Base-by-base conservation (phyloP, 805 yeast genomes). In the Saturnispora dispora region DNA sequence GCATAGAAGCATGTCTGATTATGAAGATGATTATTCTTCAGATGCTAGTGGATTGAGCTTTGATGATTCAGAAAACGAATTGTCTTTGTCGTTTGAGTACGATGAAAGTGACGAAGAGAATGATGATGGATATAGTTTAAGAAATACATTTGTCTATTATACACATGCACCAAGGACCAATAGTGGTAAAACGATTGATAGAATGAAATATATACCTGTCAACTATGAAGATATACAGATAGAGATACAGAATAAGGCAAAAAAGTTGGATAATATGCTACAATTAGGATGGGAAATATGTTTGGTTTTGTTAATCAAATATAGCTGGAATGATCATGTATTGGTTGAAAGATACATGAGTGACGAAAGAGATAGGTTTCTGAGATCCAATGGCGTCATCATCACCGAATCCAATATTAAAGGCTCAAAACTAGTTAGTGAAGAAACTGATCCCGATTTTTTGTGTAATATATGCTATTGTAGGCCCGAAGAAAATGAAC, bases 401-500 rank as follows among this genome's bases (percentile, higher is more conserved):
- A 22, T 22, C 10, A 13, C 22, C 22, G 27, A 2, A 62, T 60
- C 13, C 69, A 66, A 4, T 76, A 77, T 7, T 46, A 74, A 23
- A 37, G 33, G 30, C 5, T 22, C 49, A 3, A 44, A 33, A 3
- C 30, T 41, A 3, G 52, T 57, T 5, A 39, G 56, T 15, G 37
- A 47, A 51, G 41, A 55, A 41, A 58, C 66, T 0, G 61, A 62
- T 3, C 57, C 47, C 3, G 66, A 60, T 11, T 78, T 72, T 55
- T 54, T 63, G 27, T 88, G 96, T 63, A 59, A 65, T 15, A 81
- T 90, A n/a, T 90, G 96, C 65, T 86, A 88, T 63, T 84, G 83
- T 22, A 76, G 75, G 0, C 71, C 69, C 27, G 60, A 61, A 0
- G 54, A 54, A 17, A 60, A 59, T 51, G 65, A 52, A 58, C 74